Conservation (phyloP, 495 filamentous ascomycete species). For the Penicillium ucsense region DNA sequence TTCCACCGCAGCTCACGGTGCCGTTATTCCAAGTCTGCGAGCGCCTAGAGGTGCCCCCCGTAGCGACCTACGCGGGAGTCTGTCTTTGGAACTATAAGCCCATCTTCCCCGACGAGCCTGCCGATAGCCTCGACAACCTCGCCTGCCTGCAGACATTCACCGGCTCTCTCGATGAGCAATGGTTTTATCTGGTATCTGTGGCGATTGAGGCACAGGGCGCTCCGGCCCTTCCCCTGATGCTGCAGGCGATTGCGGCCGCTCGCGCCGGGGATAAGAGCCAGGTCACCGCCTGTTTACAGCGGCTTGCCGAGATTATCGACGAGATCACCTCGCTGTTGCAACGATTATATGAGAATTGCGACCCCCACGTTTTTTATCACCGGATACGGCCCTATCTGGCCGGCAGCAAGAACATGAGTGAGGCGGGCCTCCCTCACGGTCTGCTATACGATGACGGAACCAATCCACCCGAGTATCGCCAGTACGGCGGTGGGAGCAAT, state of each 20-base stretch:
- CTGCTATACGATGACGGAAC: constrained; percentile 76
- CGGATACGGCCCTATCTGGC: constrained; percentile 89
- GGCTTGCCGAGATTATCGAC: constrained; percentile 78
- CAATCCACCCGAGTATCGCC: constrained; percentile 54
- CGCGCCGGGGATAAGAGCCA: constrained; percentile 55
- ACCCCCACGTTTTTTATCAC: constrained; percentile 89
- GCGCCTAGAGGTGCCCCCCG: constrained; percentile 78
- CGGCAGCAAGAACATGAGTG: constrained; percentile 93
- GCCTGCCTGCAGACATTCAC: constrained; percentile 82
- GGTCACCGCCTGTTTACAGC: constrained; percentile 64
- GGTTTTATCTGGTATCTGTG: constrained; percentile 94
- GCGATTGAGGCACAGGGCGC: constrained; percentile 91
- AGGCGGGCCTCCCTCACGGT: constrained; percentile 79
- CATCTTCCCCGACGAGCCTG: constrained; percentile 67
- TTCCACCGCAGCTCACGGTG: constrained; percentile 76
- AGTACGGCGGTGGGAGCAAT: constrained; percentile 86
- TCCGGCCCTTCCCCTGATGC: constrained; percentile 80
- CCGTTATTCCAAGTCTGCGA: constrained; percentile 71
- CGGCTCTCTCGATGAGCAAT: constrained; percentile 92
- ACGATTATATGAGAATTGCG: constrained; percentile 87
- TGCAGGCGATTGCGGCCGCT: constrained; percentile 77
- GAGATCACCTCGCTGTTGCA: constrained; percentile 65
- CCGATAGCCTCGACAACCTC: constrained; percentile 77
- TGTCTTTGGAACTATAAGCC: constrained; percentile 95
- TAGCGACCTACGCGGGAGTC: constrained; percentile 88